Conservation (phyloP, 192 early-diverging fungal species). For the Phycomyces blakesleeanus region DNA sequence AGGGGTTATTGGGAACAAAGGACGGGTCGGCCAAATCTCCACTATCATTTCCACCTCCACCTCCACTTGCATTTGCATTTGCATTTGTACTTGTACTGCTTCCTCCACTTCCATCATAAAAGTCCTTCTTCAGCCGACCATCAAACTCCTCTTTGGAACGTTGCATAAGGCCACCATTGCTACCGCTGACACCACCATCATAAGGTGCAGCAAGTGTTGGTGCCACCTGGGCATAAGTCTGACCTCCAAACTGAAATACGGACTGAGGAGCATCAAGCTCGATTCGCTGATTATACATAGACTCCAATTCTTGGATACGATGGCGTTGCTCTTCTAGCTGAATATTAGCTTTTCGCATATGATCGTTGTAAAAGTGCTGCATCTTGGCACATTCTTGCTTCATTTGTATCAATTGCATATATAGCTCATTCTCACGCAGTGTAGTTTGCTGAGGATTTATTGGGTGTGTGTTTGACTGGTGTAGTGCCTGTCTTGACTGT, state of each 20-base stretch:
- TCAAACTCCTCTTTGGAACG: not conserved
- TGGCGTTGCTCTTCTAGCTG: not conserved
- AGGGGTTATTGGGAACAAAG: no score
- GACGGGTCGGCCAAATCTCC: no score
- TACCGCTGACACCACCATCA: no score
- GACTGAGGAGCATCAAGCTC: not conserved
- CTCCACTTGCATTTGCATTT: no score
- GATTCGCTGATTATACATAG: not conserved
- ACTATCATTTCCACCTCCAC: no score
- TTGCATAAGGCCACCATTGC: not conserved
- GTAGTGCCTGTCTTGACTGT: not conserved
- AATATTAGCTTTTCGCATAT: not conserved
- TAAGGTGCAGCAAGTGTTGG: not conserved
- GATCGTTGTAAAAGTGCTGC: not conserved
- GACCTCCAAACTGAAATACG: not conserved
- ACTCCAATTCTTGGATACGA: not conserved
- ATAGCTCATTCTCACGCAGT: not conserved
- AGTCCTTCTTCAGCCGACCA: not conserved
- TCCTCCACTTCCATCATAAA: not conserved
- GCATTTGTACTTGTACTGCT: no score
- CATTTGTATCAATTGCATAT: not conserved
- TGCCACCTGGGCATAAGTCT: not conserved
- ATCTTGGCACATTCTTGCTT: not conserved
- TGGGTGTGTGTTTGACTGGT: not conserved
- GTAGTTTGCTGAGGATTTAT: not conserved